Evolutionary conservation across 305 asterid genomes (phyloP), one percentile per base, ranked within the genome.

Genomic region (Caryopteris hybrid): DNA sequence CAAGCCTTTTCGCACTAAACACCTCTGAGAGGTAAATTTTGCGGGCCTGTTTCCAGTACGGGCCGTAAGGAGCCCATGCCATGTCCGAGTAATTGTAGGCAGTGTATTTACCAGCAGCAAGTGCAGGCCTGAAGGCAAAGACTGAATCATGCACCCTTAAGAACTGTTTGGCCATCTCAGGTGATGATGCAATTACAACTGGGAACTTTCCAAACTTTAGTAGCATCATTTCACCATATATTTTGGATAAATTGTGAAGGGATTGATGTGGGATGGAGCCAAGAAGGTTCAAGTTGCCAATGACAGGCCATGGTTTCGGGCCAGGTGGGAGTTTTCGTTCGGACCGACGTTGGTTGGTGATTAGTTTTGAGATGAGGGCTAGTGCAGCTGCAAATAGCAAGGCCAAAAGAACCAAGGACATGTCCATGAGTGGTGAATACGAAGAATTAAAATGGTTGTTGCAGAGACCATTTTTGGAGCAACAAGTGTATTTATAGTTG

Each of bases 151-250:
- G 82, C 16, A 27, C 39, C 41, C 50, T 74, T 33, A 82, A 20
- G 55, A 85, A 74, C 36, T 78, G 79, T 68, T 77, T 62, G 18
- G 86, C 91, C 83, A 77, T 76, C 33, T 80, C 78, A 0, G 85
- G 84, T 3, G 85, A 81, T 2, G 85, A 81, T 13, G 85, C 85
- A 11, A 84, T 58, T 0, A 79, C 59, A 12, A 79, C 73, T 0
- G 82, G 83, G 14, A 52, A 66, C 16, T 72, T 64, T 1, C 87
- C 85, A 14, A 75, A 75, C 20, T 65, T 75, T 0, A 82, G 75
- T 13, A 21, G 82, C 84, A 82, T n/a, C n/a, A n/a, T n/a, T n/a
- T n/a, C n/a, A n/a, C n/a, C n/a, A n/a, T n/a, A n/a, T n/a, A n/a
- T n/a, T n/a, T n/a, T n/a, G n/a, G n/a, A n/a, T n/a, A n/a, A n/a